A percentile compares a stretch with the other conserved stretches of the same genome.
These are phyloP conservation scores for Ogataea sp. DNA, from an alignment of 805 yeast species.

Conservation along the genomic window DNA sequence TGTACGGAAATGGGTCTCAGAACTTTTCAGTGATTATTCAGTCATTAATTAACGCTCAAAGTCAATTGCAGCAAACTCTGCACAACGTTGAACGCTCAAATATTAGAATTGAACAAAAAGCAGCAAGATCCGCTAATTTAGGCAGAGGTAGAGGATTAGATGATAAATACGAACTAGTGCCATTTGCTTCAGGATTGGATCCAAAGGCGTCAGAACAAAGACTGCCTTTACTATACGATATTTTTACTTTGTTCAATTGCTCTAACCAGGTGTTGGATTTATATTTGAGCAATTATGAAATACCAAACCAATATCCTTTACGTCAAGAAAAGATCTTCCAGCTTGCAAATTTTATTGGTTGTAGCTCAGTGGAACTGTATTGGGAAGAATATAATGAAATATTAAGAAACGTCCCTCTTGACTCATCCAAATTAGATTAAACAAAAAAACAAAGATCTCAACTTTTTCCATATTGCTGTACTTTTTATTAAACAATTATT, in stretches of 20 bases:
- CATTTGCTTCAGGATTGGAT: constrained; percentile 17
- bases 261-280: constrained; percentile 11
- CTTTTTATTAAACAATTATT: too few relatives aligned
- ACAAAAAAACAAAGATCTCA: too few relatives aligned
- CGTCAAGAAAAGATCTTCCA: constrained; percentile 16
- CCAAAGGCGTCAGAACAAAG: constrained; percentile 15
- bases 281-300: constrained; percentile 13
- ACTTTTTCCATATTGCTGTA: not conserved
- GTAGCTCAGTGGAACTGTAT: constrained; percentile 21
- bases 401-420: constrained; percentile 3
- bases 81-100: constrained; percentile 13
- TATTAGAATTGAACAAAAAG: constrained; percentile 19
- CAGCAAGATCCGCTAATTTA: constrained; percentile 16
- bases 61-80: constrained; percentile 12
- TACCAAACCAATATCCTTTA: constrained; percentile 2
- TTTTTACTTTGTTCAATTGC: constrained; percentile 18
- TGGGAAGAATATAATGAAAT: constrained; percentile 13
- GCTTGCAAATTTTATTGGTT: constrained; percentile 23
- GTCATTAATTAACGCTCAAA: constrained; percentile 11
- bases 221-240: constrained; percentile 17
- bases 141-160: constrained; percentile 24
- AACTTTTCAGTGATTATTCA: constrained; percentile 2
- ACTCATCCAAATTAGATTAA: not conserved
- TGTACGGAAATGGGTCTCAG: not conserved
- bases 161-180: constrained; percentile 19